These are phyloP conservation scores for Aspergillus calidoustus DNA, from an alignment of 2,329 filamentous ascomycete genomes.

Conservation along the genomic window DNA sequence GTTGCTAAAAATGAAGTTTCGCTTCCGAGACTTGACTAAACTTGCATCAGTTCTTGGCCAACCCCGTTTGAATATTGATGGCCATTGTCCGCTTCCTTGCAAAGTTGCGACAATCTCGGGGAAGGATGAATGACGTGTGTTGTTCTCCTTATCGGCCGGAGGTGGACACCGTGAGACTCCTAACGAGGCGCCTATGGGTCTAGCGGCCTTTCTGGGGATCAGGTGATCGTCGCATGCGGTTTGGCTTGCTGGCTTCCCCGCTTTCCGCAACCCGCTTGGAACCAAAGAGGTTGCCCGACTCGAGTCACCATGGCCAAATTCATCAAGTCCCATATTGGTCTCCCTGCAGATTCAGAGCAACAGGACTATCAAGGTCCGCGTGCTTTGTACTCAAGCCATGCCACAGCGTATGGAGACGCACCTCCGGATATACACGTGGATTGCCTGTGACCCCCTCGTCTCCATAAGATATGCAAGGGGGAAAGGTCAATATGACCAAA, in stretches of 20 bases:
- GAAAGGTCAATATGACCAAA: neutral
- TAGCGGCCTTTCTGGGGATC: constrained; percentile 19
- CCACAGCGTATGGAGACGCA: neutral
- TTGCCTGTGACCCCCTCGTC: neutral
- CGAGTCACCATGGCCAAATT: neutral
- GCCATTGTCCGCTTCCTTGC: no score
- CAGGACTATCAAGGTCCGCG: no score
- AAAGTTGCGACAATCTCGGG: no score
- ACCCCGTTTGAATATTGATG: no score
- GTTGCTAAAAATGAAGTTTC: neutral
- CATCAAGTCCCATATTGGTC: neutral
- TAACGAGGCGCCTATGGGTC: constrained; percentile 17
- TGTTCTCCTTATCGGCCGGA: constrained; percentile 13
- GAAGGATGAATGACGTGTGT: constrained; percentile 23
- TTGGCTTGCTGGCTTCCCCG: constrained; percentile 4
- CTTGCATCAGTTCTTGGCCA: no score
- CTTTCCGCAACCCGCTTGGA: constrained; percentile 9
- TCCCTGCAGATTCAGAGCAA: neutral
- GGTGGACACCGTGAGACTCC: constrained; percentile 10
- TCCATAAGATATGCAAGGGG: constrained; percentile 7
- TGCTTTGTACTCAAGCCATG: no score
- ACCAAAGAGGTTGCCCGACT: neutral
- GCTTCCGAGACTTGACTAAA: no score
- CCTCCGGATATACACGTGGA: constrained; percentile 6
- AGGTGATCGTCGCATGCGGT: constrained; percentile 31